phyloP scores from a whole-genome alignment of 75 land plant species.

The Sequoia sempervirens region DNA sequence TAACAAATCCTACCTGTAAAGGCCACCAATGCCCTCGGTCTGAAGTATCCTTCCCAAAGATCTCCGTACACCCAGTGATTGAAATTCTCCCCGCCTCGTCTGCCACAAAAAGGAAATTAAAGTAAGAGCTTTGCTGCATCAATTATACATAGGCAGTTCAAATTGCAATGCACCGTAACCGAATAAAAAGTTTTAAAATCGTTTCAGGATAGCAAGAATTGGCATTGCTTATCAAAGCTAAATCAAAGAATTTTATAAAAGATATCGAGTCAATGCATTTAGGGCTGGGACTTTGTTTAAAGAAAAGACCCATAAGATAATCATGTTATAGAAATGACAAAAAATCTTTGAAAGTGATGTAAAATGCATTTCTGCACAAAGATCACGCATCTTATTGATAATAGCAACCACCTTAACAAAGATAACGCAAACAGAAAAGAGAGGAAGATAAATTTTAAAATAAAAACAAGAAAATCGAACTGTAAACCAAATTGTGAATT shows the following conservation, averaged over 20 bases:
- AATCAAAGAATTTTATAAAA: background rate
- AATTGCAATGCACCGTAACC: background rate
- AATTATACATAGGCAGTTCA: background rate
- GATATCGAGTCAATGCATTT: background rate
- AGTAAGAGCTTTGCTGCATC: background rate
- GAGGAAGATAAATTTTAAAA: too few relatives aligned
- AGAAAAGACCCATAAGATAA: too few relatives aligned
- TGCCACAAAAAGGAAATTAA: slow-evolving; percentile 16
- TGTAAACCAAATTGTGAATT: background rate
- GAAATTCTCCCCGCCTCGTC: slow-evolving; percentile 79
- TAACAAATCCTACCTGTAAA: slow-evolving; percentile 56
- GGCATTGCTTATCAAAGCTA: background rate
- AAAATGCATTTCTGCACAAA: too few relatives aligned
- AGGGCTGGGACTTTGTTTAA: too few relatives aligned
- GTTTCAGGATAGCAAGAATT: background rate
- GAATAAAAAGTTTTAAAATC: background rate
- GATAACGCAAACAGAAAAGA: background rate
- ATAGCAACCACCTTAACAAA: background rate
- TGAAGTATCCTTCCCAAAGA: slow-evolving; percentile 64
- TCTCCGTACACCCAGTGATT: slow-evolving; percentile 55
- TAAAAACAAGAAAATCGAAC: background rate
- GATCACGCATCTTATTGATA: too few relatives aligned
- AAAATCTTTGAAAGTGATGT: too few relatives aligned
- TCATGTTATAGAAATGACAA: too few relatives aligned
- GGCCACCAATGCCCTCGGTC: slow-evolving; percentile 79